A percentile compares a stretch with the other conserved stretches of the same genome.
These are phyloP conservation scores for Phytophthora citricola DNA, from an alignment of 352 stramenopile genomes.

Conservation along the genomic window DNA sequence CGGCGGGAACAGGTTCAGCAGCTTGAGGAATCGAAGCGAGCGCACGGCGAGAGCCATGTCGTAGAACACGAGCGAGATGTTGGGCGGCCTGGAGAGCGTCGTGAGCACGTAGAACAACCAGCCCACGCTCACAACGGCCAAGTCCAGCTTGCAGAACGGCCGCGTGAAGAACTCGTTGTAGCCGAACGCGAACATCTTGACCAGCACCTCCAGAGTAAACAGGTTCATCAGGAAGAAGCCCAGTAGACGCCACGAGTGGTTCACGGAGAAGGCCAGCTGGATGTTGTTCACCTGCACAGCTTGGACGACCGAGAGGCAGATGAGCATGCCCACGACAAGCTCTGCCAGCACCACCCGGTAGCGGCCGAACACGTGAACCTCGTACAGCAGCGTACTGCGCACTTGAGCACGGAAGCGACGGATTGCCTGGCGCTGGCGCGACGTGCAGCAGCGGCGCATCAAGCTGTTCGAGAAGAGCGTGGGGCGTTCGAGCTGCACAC, in stretches of 20 bases:
- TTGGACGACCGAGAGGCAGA: constrained; percentile 81
- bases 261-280: constrained; percentile 72
- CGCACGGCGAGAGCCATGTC: constrained; percentile 76
- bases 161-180: constrained; percentile 75
- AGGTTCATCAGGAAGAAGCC: constrained; percentile 72
- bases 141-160: constrained; percentile 81
- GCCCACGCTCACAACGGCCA: constrained; percentile 71
- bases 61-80: constrained; percentile 82
- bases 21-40: constrained; percentile 80
- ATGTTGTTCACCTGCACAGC: constrained; percentile 89
- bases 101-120: constrained; percentile 87
- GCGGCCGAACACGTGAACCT: constrained; percentile 64
- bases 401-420: constrained; percentile 56
- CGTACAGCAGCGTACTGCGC: constrained; percentile 63
- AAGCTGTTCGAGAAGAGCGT: constrained; percentile 52
- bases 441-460: constrained; percentile 55
- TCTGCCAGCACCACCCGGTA: constrained; percentile 80
- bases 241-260: constrained; percentile 76
- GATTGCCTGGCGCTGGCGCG: constrained; percentile 55
- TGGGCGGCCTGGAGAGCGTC: constrained; percentile 56
- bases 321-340: constrained; percentile 74
- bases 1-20: constrained; percentile 84
- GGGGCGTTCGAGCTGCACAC: constrained; percentile 66
- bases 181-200: constrained; percentile 88
- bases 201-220: constrained; percentile 75